Percentiles rank a stretch among this genome's conserved stretches.
Conservation (phyloP, 2,329 filamentous ascomycete genomes). For the Acephala macrosclerotiorum region DNA sequence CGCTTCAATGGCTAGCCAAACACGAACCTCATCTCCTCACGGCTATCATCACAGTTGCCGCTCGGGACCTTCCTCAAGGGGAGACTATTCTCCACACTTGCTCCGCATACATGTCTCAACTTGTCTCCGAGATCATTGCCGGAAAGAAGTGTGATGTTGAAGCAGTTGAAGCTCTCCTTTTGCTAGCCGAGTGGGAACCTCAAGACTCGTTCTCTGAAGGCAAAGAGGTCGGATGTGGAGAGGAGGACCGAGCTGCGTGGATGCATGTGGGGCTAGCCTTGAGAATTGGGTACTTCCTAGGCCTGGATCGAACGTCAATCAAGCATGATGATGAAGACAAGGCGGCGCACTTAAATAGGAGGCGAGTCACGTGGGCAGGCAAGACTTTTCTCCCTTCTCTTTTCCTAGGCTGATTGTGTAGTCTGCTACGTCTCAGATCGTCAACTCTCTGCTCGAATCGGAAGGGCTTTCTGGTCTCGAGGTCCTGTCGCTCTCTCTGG, state of each 20-base stretch:
- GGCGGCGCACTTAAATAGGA: conserved; percentile 64
- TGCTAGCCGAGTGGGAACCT: conserved; percentile 72
- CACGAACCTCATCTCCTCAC: conserved; percentile 72
- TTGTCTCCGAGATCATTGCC: conserved; percentile 71
- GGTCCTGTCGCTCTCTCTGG: conserved; percentile 71
- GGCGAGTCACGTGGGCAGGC: conserved; percentile 72
- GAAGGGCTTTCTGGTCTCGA: conserved; percentile 75
- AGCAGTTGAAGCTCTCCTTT: conserved; percentile 71
- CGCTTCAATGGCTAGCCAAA: conserved; percentile 61
- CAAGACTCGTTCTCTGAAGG: conserved; percentile 34
- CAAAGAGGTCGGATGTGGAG: conserved; percentile 71
- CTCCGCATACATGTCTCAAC: conserved; percentile 71
- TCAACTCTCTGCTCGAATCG: conserved; percentile 72
- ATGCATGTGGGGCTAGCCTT: conserved; percentile 77
- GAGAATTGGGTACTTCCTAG: conserved; percentile 74
- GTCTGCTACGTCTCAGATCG: conserved; percentile 66
- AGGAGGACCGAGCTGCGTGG: conserved; percentile 77
- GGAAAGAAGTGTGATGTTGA: conserved; percentile 72
- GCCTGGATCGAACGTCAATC: conserved; percentile 72
- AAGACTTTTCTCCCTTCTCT: conserved; percentile 38
- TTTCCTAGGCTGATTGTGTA: conserved; percentile 19
- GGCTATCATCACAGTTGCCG: conserved; percentile 72
- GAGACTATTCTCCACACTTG: conserved; percentile 68
- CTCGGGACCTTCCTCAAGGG: conserved; percentile 71
- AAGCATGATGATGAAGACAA: conserved; percentile 64